Percentiles rank a stretch among this genome's conserved stretches.
Conservation (phyloP, 805 yeast genomes). For the Blastobotrys mokoenaii region DNA sequence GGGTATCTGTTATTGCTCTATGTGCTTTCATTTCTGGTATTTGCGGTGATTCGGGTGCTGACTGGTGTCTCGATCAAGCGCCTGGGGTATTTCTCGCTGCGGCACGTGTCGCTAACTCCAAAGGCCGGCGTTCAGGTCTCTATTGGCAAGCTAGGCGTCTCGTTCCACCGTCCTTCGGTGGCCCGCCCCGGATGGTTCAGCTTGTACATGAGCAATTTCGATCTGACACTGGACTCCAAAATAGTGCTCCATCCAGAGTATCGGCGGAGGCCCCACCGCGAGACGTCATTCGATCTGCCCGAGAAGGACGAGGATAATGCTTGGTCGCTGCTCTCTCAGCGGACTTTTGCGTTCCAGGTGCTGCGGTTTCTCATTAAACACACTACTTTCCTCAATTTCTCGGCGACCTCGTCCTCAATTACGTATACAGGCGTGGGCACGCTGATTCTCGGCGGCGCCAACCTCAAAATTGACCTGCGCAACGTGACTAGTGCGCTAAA, state of each 20-base stretch:
- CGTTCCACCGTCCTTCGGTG: conserved; percentile 33
- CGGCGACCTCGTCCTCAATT: conserved; percentile 19
- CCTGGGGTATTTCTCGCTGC: conserved; percentile 33
- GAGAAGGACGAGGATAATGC: not conserved
- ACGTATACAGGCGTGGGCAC: conserved; percentile 21
- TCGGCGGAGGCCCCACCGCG: not conserved
- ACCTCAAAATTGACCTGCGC: conserved; percentile 26
- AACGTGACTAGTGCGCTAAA: conserved; percentile 16
- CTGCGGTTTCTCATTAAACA: conserved; percentile 14
- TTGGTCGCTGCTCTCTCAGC: conserved; percentile 20
- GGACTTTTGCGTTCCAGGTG: conserved; percentile 14
- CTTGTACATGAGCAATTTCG: conserved; percentile 26
- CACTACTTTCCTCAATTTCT: conserved; percentile 23
- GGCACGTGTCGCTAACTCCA: conserved; percentile 29
- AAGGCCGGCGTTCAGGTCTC: conserved; percentile 28
- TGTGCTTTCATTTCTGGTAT: conserved; percentile 28
- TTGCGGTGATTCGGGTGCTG: conserved; percentile 31
- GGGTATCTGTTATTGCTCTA: conserved; percentile 18
- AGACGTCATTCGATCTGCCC: conserved; percentile 5
- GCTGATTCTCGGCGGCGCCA: conserved; percentile 22
- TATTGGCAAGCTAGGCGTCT: conserved; percentile 29
- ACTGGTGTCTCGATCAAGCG: conserved; percentile 36
- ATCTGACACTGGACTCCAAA: conserved; percentile 25
- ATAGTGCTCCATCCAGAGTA: conserved; percentile 12
- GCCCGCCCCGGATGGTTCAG: conserved; percentile 34